Evolutionary conservation across 2,329 filamentous ascomycete species (phyloP).

Genomic region (Cladorrhinum sp.): DNA sequence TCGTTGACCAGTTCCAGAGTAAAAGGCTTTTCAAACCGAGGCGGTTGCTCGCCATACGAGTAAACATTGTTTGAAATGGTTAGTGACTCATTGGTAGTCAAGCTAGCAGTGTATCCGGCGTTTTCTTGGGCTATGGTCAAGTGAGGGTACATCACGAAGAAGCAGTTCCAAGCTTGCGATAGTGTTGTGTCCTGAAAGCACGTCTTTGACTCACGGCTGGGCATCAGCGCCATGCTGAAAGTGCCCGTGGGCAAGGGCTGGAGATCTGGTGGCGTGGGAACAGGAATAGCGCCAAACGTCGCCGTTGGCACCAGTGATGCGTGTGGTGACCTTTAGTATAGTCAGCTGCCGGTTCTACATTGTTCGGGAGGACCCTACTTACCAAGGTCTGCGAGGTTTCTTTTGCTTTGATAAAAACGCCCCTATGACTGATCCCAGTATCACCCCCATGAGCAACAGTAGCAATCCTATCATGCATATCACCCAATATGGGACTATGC

Average conservation of each 20-base stretch:
- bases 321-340: conserved; percentile 9
- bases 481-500: conserved; percentile 59
- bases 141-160: conserved; percentile 43
- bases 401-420: conserved; percentile 40
- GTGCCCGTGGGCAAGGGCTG: conserved; percentile 52
- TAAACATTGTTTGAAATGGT: conserved; percentile 39
- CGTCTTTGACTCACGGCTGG: conserved; percentile 47
- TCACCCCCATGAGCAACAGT: conserved; percentile 51
- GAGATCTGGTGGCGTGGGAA: conserved; percentile 51
- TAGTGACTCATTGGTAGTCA: conserved; percentile 38
- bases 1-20: conserved; percentile 51
- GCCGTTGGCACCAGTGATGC: conserved; percentile 21
- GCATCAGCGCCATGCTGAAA: conserved; percentile 53
- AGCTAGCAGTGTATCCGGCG: conserved; percentile 41
- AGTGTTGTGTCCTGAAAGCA: conserved; percentile 58
- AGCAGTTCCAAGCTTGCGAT: conserved; percentile 62
- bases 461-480: conserved; percentile 49
- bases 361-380: conserved; percentile 19
- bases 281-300: conserved; percentile 46
- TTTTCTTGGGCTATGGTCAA: conserved; percentile 39
- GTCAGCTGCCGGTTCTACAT: no score
- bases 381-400: conserved; percentile 26
- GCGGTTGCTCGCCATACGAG: conserved; percentile 55
- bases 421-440: conserved; percentile 58
- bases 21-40: conserved; percentile 39